Conservation (phyloP, 2,329 filamentous ascomycete species). For the Fusarium clavum region DNA sequence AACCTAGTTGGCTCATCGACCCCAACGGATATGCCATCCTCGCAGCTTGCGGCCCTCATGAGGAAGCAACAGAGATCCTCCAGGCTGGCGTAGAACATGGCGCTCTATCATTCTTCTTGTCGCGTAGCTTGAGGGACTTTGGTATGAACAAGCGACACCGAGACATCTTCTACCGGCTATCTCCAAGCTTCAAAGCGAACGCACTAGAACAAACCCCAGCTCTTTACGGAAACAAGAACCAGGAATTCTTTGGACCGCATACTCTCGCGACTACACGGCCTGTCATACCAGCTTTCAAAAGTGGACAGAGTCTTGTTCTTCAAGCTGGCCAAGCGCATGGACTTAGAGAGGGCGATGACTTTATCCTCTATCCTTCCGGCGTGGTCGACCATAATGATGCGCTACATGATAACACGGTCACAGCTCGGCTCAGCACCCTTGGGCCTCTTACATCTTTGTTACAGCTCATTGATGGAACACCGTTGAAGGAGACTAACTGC, state of each 20-base stretch:
- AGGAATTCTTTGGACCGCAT: constrained; percentile 17
- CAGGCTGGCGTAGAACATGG: not conserved
- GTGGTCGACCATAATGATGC: not conserved
- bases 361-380: constrained; percentile 1
- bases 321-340: constrained; percentile 24
- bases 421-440: not conserved
- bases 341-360: constrained; percentile 10
- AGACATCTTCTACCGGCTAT: constrained; percentile 3
- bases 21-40: constrained; percentile 23
- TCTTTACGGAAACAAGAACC: constrained; percentile 26
- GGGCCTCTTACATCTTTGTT: not conserved
- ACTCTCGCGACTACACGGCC: not conserved
- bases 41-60: constrained; percentile 15
- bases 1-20: constrained; percentile 16
- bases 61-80: constrained; percentile 7
- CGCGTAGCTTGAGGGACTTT: not conserved
- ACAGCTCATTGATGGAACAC: rapidly evolving
- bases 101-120: not conserved
- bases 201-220: constrained; percentile 1
- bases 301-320: not conserved
- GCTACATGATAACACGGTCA: not conserved
- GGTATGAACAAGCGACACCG: constrained; percentile 3
- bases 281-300: not conserved
- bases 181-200: not conserved
- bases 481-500: not conserved